Percentiles rank a stretch among this genome's conserved stretches.
phyloP scores from a whole-genome alignment of 208 protist genomes.

The Acanthamoeba culbertsoni region DNA sequence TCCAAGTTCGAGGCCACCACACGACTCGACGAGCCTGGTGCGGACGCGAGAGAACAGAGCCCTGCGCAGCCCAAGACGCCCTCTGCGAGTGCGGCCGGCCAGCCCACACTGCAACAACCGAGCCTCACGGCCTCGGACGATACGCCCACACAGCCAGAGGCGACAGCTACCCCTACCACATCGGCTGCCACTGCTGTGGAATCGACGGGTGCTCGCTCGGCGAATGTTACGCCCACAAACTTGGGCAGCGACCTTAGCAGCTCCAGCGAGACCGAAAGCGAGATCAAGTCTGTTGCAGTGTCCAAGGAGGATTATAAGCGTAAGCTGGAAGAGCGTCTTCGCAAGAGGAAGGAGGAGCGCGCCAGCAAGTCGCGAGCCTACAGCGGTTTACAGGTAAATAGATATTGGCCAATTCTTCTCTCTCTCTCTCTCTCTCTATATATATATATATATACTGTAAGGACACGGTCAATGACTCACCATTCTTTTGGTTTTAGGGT shows the following conservation, averaged over 20 bases:
- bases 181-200: neutral
- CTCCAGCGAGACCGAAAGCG: neutral
- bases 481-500: too few relatives aligned
- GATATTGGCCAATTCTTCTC: neutral
- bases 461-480: too few relatives aligned
- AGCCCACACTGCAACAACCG: too few relatives aligned
- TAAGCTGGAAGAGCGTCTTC: neutral
- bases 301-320: constrained; percentile 4
- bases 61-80: too few relatives aligned
- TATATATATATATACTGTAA: neutral
- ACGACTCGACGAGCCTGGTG: too few relatives aligned
- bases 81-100: too few relatives aligned
- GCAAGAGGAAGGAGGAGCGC: neutral
- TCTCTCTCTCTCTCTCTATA: neutral
- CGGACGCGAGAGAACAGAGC: too few relatives aligned
- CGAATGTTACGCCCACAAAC: too few relatives aligned
- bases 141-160: too few relatives aligned
- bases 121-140: too few relatives aligned
- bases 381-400: neutral
- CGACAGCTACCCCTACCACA: too few relatives aligned
- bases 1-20: neutral
- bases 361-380: neutral
- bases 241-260: neutral
- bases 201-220: too few relatives aligned
- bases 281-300: neutral